Conservation (phyloP, 495 filamentous ascomycete species). For the Lasiosphaeria miniovina region DNA sequence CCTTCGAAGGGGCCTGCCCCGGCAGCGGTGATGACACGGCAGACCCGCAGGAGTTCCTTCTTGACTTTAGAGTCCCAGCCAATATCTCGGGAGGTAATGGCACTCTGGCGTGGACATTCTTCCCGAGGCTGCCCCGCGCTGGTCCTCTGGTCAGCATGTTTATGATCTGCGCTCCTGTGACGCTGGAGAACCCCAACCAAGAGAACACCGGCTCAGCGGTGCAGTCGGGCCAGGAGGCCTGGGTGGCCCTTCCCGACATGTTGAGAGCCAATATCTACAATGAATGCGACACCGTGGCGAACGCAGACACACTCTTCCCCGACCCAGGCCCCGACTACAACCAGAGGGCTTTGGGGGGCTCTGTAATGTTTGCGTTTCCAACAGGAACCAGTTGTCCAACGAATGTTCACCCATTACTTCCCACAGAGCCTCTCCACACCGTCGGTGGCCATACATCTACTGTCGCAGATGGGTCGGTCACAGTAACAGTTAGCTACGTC, state of each 20-base stretch:
- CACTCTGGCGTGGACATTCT: constrained; percentile 80
- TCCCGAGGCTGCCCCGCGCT: constrained; percentile 59
- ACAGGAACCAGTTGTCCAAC: too few species aligned
- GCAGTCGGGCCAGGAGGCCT: neutral
- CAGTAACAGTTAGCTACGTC: too few species aligned
- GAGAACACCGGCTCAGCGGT: neutral
- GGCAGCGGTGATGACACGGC: constrained; percentile 32
- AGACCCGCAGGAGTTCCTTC: constrained; percentile 30
- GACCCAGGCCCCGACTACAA: constrained; percentile 50
- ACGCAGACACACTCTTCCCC: constrained; percentile 54
- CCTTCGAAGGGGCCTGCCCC: constrained; percentile 74
- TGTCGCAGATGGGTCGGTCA: too few species aligned
- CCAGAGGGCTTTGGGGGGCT: neutral
- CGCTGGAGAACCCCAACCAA: neutral
- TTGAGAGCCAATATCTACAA: constrained; percentile 48
- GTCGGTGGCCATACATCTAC: too few species aligned
- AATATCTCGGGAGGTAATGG: constrained; percentile 56
- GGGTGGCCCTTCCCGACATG: constrained; percentile 37
- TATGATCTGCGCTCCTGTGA: constrained; percentile 81
- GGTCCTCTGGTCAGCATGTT: constrained; percentile 82
- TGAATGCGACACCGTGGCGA: constrained; percentile 43
- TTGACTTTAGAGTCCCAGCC: constrained; percentile 55
- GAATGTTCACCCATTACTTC: too few species aligned
- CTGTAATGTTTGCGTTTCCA: too few species aligned
- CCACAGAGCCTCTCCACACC: too few species aligned